Evolutionary conservation across 371 early-diverging fungal species (phyloP).

Genomic region (Conidiobolus coronatus): DNA sequence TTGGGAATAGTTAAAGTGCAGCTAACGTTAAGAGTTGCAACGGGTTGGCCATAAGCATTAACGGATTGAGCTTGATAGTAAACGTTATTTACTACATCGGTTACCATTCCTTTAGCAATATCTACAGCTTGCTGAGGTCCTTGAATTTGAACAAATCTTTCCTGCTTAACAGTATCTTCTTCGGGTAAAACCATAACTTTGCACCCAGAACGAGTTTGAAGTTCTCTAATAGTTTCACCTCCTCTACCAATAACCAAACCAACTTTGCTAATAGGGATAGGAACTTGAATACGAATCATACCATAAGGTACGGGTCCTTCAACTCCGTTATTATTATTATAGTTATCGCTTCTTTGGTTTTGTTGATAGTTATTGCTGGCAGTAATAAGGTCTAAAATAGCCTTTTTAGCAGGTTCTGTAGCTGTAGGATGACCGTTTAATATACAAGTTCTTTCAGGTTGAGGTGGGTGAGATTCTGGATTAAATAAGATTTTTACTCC

Average conservation of each 20-base stretch:
- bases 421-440: background rate
- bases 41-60: too few species aligned
- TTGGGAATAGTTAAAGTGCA: constrained; percentile 18
- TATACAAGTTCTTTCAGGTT: background rate
- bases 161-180: too few species aligned
- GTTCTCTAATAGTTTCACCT: constrained; percentile 70
- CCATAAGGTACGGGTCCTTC: constrained; percentile 10
- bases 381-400: background rate
- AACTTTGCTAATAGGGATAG: constrained; percentile 42
- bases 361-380: constrained; percentile 11
- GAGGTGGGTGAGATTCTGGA: constrained; percentile 15
- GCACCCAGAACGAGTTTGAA: constrained; percentile 59
- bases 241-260: constrained; percentile 76
- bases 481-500: constrained; percentile 46
- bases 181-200: constrained; percentile 52
- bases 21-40: too few species aligned
- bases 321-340: constrained; percentile 11
- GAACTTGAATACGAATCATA: constrained; percentile 17
- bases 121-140: too few species aligned
- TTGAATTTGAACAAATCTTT: too few species aligned
- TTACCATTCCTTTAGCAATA: too few species aligned
- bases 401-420: background rate
- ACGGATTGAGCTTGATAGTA: too few species aligned
- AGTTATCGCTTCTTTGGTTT: constrained; percentile 25
- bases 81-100: too few species aligned